phyloP scores from a whole-genome alignment of 2,329 filamentous ascomycete genomes.

The Stemphylium vesicarium region DNA sequence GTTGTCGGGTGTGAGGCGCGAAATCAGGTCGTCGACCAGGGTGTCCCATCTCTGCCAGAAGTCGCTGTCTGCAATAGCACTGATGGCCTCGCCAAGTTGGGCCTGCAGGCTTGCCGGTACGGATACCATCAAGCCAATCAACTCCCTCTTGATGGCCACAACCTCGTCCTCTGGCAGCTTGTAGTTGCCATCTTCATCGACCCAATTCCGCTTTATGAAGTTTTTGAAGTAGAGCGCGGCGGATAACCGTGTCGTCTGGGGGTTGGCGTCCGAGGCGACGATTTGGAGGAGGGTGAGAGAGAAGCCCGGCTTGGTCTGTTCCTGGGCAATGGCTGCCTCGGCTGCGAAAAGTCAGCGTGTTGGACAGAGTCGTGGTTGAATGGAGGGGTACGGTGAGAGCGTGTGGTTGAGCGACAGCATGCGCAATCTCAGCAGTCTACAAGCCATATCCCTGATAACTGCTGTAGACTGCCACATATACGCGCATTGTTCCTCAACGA shows the following conservation, averaged over 20 bases:
- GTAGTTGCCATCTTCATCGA: conserved; percentile 93
- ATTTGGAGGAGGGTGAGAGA: conserved; percentile 87
- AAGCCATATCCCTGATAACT: too few relatives aligned
- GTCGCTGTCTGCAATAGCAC: conserved; percentile 95
- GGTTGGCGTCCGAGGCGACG: conserved; percentile 75
- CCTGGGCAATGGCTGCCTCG: conserved; percentile 77
- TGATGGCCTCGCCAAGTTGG: conserved; percentile 95
- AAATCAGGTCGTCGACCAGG: conserved; percentile 90
- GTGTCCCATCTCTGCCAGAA: conserved; percentile 97
- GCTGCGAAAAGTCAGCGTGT: conserved; percentile 61
- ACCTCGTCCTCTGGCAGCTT: conserved; percentile 86
- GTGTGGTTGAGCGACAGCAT: background rate
- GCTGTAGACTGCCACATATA: background rate
- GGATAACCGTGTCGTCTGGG: conserved; percentile 80
- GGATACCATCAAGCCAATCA: conserved; percentile 95
- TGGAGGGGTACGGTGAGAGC: conserved; percentile 1
- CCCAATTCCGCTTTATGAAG: conserved; percentile 93
- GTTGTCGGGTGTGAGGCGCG: conserved; percentile 81
- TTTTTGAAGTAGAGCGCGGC: conserved; percentile 98
- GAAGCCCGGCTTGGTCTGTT: conserved; percentile 85
- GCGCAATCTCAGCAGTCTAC: background rate
- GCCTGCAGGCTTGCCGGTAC: conserved; percentile 87
- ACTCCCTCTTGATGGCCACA: conserved; percentile 86
- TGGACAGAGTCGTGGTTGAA: background rate
- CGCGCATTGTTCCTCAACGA: background rate